These are phyloP conservation scores for Leccinum broughii DNA, from an alignment of 768 basidiomycete species.

Conservation along the genomic window DNA sequence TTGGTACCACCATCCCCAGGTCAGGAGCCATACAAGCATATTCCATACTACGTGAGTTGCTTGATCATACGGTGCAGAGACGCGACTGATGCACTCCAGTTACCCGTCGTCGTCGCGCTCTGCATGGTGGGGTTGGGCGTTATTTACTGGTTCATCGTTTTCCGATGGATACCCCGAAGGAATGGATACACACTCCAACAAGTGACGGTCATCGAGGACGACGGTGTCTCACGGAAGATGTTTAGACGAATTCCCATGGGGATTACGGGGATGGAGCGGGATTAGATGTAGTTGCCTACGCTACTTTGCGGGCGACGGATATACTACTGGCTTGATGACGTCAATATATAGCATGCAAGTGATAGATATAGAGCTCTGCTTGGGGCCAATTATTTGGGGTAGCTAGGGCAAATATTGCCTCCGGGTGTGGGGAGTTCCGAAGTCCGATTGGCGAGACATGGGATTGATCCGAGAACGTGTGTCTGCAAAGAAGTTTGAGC, in stretches of 20 bases:
- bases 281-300: not conserved
- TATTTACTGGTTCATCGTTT: constrained; percentile 57
- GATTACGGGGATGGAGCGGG: not conserved
- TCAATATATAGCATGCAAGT: not conserved
- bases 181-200: constrained; percentile 51
- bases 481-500: constrained; percentile 11
- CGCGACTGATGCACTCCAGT: constrained; percentile 32
- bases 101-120: constrained; percentile 50
- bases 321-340: not conserved
- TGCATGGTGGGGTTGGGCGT: constrained; percentile 49
- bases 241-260: constrained; percentile 41
- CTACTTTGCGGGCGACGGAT: not conserved
- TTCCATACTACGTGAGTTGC: constrained; percentile 68
- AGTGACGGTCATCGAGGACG: constrained; percentile 49
- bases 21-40: constrained; percentile 49
- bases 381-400: not conserved
- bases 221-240: constrained; percentile 58
- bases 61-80: not conserved
- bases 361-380: not conserved
- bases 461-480: constrained; percentile 7
- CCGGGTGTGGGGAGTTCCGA: constrained; percentile 3
- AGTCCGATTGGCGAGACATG: constrained; percentile 5
- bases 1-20: constrained; percentile 60
- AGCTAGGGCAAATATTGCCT: no score
- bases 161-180: constrained; percentile 48